Percentiles rank a stretch among this genome's conserved stretches.
phyloP scores from a whole-genome alignment of 495 filamentous ascomycete species.

The Choiromyces venosus region DNA sequence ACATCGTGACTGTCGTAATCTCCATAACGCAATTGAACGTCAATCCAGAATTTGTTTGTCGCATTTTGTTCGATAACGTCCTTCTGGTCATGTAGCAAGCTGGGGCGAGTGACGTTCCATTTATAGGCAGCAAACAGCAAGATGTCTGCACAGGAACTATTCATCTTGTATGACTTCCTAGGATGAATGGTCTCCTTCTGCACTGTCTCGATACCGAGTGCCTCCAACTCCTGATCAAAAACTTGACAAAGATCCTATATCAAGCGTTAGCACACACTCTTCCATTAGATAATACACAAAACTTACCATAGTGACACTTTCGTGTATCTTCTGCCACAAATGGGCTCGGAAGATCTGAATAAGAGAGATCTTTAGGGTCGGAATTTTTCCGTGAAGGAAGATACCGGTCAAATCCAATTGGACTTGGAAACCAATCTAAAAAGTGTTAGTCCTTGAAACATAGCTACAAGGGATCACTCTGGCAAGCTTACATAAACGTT shows the following conservation, averaged over 20 bases:
- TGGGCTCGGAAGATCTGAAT: constrained; percentile 99
- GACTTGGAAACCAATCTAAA: constrained; percentile 79
- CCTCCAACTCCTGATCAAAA: constrained; percentile 97
- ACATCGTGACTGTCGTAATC: constrained; percentile 99
- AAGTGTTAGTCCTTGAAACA: constrained; percentile 1
- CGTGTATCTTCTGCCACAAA: constrained; percentile 99
- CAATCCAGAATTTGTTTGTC: constrained; percentile 99
- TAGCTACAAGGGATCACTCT: neutral
- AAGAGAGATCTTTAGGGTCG: constrained; percentile 94
- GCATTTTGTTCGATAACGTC: constrained; percentile 91
- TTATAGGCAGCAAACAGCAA: constrained; percentile 97
- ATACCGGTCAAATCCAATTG: constrained; percentile 98
- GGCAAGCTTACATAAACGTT: constrained; percentile 61
- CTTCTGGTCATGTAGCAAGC: constrained; percentile 91
- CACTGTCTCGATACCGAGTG: constrained; percentile 93
- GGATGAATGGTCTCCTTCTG: constrained; percentile 99
- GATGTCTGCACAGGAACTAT: constrained; percentile 98
- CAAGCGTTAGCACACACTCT: constrained; percentile 14
- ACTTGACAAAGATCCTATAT: constrained; percentile 71
- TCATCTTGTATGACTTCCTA: constrained; percentile 99
- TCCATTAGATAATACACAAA: neutral
- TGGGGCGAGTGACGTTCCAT: constrained; percentile 95
- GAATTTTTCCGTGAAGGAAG: constrained; percentile 99
- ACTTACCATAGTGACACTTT: constrained; percentile 88
- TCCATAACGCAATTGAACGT: constrained; percentile 95